These are phyloP conservation scores for Colletotrichum noveboracense DNA, from an alignment of 2,329 filamentous ascomycete species.

Conservation along the genomic window DNA sequence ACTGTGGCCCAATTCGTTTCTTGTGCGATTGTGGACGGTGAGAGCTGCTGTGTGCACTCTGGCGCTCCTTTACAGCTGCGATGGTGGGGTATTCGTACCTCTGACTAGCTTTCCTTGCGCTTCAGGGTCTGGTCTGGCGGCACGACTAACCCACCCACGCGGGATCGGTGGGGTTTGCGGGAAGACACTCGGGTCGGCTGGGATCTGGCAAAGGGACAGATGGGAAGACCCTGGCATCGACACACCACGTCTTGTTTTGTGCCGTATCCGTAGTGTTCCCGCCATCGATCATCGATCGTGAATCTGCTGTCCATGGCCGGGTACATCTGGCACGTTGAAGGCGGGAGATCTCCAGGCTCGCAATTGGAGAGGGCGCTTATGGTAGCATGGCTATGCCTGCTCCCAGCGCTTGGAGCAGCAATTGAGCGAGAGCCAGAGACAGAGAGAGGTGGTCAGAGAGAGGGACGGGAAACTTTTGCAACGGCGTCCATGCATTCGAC, in stretches of 20 bases:
- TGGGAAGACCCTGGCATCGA: slow-evolving; percentile 7
- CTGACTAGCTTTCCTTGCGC: neutral
- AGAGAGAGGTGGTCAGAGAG: neutral
- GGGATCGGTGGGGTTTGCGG: slow-evolving; percentile 20
- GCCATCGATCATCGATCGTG: slow-evolving; percentile 3
- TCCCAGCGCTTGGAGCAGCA: neutral
- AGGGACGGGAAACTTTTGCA: neutral
- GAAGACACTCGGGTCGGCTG: slow-evolving; percentile 1
- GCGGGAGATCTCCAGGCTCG: slow-evolving; percentile 8
- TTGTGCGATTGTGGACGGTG: neutral
- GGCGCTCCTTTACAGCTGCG: neutral
- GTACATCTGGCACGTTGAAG: neutral
- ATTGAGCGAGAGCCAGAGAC: neutral
- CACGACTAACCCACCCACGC: slow-evolving; percentile 1
- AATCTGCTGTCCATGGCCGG: neutral
- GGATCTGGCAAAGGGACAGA: neutral
- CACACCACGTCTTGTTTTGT: neutral
- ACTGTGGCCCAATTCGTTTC: slow-evolving; percentile 3
- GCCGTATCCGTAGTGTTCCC: neutral
- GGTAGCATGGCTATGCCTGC: slow-evolving; percentile 14
- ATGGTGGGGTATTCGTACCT: neutral
- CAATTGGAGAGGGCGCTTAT: neutral
- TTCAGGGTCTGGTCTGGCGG: slow-evolving; percentile 10
- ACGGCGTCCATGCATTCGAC: neutral
- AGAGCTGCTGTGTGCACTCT: neutral